Evolutionary conservation across 2,329 filamentous ascomycete genomes (phyloP).

Genomic region (Raffaelea arxii): DNA sequence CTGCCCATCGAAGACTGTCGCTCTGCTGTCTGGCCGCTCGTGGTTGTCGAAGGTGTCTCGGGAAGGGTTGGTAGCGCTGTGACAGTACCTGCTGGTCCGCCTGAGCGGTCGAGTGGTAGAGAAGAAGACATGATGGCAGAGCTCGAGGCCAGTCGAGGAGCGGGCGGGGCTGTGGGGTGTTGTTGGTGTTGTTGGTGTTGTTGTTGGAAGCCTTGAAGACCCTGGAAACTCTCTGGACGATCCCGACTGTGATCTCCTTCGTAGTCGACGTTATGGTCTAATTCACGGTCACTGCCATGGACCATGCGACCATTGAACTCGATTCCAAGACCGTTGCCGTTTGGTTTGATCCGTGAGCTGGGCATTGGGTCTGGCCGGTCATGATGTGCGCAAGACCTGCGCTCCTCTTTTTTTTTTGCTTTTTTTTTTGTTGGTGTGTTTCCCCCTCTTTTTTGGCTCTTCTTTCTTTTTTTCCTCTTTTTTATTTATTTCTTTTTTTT

Average conservation of each 20-base stretch:
- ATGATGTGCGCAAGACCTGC: background rate
- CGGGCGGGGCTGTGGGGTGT: background rate
- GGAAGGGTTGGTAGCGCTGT: constrained; percentile 15
- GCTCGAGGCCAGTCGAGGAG: constrained; percentile 3
- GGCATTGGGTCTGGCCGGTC: background rate
- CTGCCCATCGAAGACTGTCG: constrained; percentile 15
- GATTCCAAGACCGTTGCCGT: too few species aligned
- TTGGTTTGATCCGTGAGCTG: background rate
- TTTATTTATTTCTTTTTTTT: too few species aligned
- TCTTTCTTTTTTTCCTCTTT: too few species aligned
- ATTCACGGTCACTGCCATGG: constrained; percentile 8
- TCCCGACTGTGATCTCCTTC: too few species aligned
- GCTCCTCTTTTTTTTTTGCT: too few species aligned
- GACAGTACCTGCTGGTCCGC: background rate
- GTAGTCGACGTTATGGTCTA: background rate
- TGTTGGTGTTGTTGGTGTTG: constrained; percentile 8
- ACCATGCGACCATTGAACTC: too few species aligned
- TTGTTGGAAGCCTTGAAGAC: too few species aligned
- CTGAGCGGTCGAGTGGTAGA: constrained; percentile 10
- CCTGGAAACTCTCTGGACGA: too few species aligned
- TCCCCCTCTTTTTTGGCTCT: too few species aligned
- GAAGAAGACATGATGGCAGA: constrained; percentile 10
- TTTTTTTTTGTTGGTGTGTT: too few species aligned
- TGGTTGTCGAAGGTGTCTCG: constrained; percentile 15
- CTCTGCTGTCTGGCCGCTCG: constrained; percentile 12